A percentile compares a stretch with the other conserved stretches of the same genome.
phyloP scores from a whole-genome alignment of 306 rosid genomes.

The Vigna trinervia region DNA sequence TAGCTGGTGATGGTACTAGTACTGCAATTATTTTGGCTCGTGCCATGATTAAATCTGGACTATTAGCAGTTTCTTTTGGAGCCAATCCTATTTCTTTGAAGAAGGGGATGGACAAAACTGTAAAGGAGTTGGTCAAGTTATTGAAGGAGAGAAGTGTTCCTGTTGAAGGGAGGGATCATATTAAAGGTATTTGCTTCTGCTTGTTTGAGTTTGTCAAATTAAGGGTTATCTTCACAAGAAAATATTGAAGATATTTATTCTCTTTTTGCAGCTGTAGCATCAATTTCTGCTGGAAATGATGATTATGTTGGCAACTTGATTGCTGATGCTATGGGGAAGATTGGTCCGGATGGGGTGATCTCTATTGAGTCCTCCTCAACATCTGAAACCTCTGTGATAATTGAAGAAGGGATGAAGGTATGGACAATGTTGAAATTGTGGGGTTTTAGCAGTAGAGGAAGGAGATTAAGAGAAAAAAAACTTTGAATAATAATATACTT shows the following conservation, averaged over 20 bases:
- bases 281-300: conserved; percentile 94
- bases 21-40: conserved; percentile 91
- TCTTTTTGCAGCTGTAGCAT: conserved; percentile 79
- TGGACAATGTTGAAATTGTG: conserved; percentile 16
- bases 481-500: neutral
- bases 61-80: conserved; percentile 80
- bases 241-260: conserved; percentile 33
- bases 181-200: conserved; percentile 66
- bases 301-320: conserved; percentile 82
- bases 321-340: conserved; percentile 88
- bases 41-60: conserved; percentile 83
- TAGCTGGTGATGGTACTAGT: conserved; percentile 98
- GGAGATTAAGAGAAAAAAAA: neutral
- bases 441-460: neutral
- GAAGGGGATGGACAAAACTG: conserved; percentile 93
- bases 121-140: conserved; percentile 69
- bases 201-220: conserved; percentile 40
- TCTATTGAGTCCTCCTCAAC: conserved; percentile 83
- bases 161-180: conserved; percentile 82
- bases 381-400: conserved; percentile 76
- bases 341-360: conserved; percentile 90
- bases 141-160: conserved; percentile 83
- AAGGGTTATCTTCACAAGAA: neutral
- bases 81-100: conserved; percentile 91
- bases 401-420: conserved; percentile 99